phyloP scores from a whole-genome alignment of 2,329 filamentous ascomycete genomes.

The Apiospora arundinis region DNA sequence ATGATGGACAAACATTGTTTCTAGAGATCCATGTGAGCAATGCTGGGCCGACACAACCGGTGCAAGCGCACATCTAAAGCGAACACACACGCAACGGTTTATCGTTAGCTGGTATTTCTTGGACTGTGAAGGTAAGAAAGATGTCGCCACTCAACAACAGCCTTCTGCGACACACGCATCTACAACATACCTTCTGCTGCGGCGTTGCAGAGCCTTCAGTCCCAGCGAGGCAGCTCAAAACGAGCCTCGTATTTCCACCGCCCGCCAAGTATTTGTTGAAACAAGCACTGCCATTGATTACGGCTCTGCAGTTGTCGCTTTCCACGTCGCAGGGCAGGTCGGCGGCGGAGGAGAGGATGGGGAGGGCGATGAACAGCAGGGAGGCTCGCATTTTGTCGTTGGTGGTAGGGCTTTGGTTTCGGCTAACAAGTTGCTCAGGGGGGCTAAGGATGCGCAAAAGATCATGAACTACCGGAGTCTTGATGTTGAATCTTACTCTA shows the following conservation, averaged over 20 bases:
- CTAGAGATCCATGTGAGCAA: constrained; percentile 21
- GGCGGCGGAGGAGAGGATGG: not conserved
- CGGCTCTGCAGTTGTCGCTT: constrained; percentile 20
- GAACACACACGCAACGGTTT: not conserved
- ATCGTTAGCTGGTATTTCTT: not conserved
- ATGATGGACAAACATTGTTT: constrained; percentile 20
- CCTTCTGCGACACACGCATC: too few relatives aligned
- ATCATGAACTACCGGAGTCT: not conserved
- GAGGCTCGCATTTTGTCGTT: not conserved
- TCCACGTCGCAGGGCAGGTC: constrained; percentile 21
- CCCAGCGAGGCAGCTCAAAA: constrained; percentile 20
- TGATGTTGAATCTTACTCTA: not conserved
- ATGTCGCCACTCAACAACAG: not conserved
- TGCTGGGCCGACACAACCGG: constrained; percentile 20
- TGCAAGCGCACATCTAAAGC: constrained; percentile 21
- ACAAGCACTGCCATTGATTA: constrained; percentile 21
- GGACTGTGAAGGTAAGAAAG: not conserved
- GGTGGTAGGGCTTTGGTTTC: not conserved
- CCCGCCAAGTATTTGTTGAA: constrained; percentile 22
- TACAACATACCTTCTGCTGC: constrained; percentile 22
- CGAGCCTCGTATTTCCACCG: constrained; percentile 13
- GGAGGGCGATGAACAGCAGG: not conserved
- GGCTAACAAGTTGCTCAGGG: not conserved
- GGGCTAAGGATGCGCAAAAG: not conserved
- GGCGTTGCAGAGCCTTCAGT: constrained; percentile 23